A percentile compares a stretch with the other conserved stretches of the same genome.
Evolutionary conservation across 208 protist species (phyloP).

Genomic region (Acanthamoeba sp.): DNA sequence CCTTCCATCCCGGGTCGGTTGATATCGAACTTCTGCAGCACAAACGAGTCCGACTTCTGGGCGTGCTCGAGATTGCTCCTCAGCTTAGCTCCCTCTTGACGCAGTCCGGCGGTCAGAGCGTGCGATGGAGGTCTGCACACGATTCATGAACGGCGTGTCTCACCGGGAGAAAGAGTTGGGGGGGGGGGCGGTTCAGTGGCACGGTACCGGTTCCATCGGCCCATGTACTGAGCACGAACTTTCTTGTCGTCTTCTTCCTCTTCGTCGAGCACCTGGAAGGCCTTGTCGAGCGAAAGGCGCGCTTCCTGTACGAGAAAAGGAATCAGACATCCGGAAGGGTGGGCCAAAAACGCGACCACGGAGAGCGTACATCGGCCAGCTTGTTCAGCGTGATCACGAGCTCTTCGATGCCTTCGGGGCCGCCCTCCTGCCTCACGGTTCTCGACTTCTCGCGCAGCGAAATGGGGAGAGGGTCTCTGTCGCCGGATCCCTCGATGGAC

Average conservation of each 20-base stretch:
- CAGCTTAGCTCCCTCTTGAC: conserved; percentile 23
- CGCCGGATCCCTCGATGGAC: not conserved
- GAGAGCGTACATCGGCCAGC: not conserved
- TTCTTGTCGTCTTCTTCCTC: conserved; percentile 45
- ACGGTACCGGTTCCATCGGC: conserved; percentile 12
- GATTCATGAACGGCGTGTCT: no score
- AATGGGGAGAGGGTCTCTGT: not conserved
- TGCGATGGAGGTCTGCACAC: conserved; percentile 27
- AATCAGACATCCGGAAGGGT: not conserved
- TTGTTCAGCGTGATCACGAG: conserved; percentile 1
- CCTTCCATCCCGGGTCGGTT: conserved; percentile 1
- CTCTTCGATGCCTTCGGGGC: not conserved
- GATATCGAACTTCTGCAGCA: not conserved
- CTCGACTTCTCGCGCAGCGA: not conserved
- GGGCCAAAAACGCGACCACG: not conserved
- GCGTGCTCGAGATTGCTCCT: conserved; percentile 42
- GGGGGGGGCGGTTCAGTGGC: no score
- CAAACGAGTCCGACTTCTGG: conserved; percentile 26
- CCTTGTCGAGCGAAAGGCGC: not conserved
- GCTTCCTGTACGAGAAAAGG: not conserved
- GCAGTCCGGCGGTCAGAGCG: not conserved
- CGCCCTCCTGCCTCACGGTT: conserved; percentile 11
- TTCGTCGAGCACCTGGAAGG: conserved; percentile 6
- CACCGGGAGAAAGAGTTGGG: no score
- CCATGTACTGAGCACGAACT: not conserved